phyloP scores from a whole-genome alignment of 805 yeast genomes.

The Pichia ethanolica region DNA sequence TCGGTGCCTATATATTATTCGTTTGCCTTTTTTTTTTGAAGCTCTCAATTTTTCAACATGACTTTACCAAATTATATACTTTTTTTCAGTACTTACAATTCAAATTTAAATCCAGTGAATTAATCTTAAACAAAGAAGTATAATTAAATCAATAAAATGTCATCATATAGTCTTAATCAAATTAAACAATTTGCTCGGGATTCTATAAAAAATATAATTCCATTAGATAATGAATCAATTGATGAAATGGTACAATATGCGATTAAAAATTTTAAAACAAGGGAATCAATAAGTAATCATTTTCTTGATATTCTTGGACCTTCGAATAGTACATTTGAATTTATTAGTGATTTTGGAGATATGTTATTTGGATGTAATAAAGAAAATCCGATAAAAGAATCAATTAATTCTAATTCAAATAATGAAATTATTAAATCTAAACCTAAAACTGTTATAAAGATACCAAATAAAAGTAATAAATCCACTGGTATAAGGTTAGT shows the following conservation, averaged over 20 bases:
- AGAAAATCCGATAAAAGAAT: neutral
- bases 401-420: neutral
- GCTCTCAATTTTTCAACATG: too few relatives aligned
- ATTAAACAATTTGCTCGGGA: constrained; percentile 19
- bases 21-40: too few relatives aligned
- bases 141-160: neutral
- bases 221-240: constrained; percentile 51
- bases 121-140: too few relatives aligned
- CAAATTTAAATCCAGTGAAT: too few relatives aligned
- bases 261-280: constrained; percentile 33
- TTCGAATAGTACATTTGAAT: constrained; percentile 42
- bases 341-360: constrained; percentile 38
- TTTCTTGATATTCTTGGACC: constrained; percentile 52
- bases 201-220: constrained; percentile 33
- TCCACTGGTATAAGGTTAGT: constrained; percentile 4
- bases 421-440: neutral
- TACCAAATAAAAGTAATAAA: constrained; percentile 8
- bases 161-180: constrained; percentile 18
- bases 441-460: constrained; percentile 2
- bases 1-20: too few relatives aligned
- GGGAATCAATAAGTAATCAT: constrained; percentile 43
- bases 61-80: too few relatives aligned
- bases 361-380: constrained; percentile 26
- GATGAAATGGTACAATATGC: constrained; percentile 50
- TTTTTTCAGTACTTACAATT: neutral